phyloP scores from a whole-genome alignment of 2,329 filamentous ascomycete genomes.

The Sordariomycetes sp. region DNA sequence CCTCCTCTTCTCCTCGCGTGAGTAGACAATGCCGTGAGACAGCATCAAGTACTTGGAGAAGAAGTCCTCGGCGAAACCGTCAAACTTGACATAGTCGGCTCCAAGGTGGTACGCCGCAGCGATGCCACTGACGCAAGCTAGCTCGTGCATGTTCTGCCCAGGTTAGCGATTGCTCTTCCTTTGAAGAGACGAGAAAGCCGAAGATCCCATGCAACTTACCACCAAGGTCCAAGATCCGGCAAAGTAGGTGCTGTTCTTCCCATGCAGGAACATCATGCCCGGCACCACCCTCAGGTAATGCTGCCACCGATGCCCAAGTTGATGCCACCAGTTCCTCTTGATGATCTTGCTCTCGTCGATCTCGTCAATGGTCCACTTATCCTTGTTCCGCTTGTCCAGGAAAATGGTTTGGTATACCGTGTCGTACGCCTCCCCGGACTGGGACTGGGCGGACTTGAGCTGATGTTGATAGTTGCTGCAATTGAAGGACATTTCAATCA shows the following conservation, averaged over 20 bases:
- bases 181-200: background rate
- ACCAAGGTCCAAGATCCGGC: conserved; percentile 62
- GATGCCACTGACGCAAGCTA: conserved; percentile 62
- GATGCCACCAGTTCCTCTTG: conserved; percentile 58
- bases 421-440: conserved; percentile 24
- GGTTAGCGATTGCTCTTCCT: background rate
- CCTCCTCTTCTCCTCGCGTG: conserved; percentile 20
- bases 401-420: conserved; percentile 67
- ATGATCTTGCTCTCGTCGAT: conserved; percentile 54
- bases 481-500: conserved; percentile 65
- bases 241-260: conserved; percentile 51
- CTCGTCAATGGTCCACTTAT: conserved; percentile 50
- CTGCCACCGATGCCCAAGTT: conserved; percentile 54
- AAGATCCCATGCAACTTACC: conserved; percentile 37
- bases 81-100: conserved; percentile 52
- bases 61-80: conserved; percentile 39
- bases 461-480: conserved; percentile 69
- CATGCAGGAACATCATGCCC: conserved; percentile 64
- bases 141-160: conserved; percentile 54
- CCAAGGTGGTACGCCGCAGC: conserved; percentile 62
- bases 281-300: conserved; percentile 59
- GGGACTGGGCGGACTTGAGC: conserved; percentile 36
- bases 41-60: conserved; percentile 36
- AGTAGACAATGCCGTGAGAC: conserved; percentile 32
- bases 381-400: conserved; percentile 45